Percentiles rank a stretch among this genome's conserved stretches.
Evolutionary conservation across 2,329 filamentous ascomycete species (phyloP).

Genomic region (Pseudogymnoascus sp.): DNA sequence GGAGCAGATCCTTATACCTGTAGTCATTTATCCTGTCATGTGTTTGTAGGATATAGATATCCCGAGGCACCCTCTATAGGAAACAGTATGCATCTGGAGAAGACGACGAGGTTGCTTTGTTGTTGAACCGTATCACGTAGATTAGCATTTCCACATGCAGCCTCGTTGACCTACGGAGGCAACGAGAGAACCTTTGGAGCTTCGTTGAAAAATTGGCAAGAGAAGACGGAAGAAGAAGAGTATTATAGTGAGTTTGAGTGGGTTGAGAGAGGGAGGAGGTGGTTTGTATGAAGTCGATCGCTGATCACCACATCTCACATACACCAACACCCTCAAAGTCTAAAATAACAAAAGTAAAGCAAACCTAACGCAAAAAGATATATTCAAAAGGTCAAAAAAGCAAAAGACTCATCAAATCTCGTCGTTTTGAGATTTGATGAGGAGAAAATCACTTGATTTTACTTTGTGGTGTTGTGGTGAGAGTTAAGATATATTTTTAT

Average conservation of each 20-base stretch:
- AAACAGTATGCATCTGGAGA: not conserved
- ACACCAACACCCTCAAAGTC: not conserved
- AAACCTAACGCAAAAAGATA: not conserved
- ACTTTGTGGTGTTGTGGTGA: not conserved
- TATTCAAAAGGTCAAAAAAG: not conserved
- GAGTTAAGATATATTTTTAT: not conserved
- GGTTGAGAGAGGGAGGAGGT: not conserved
- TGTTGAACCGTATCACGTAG: not conserved
- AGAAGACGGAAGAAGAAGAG: not conserved
- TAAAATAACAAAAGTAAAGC: not conserved
- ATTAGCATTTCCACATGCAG: not conserved
- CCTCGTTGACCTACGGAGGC: not conserved
- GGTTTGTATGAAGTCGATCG: not conserved
- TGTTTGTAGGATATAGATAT: not conserved
- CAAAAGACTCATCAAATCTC: not conserved
- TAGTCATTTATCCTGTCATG: not conserved
- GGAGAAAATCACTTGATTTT: constrained; percentile 3
- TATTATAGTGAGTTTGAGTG: not conserved
- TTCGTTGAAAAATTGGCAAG: not conserved
- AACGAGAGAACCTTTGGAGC: not conserved
- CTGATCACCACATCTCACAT: not conserved
- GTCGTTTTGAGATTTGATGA: not conserved
- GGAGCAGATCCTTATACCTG: not conserved
- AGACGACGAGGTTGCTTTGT: not conserved
- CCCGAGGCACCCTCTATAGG: not conserved